Evolutionary conservation across 768 basidiomycete genomes (phyloP).

Genomic region (Cyathus striatus): DNA sequence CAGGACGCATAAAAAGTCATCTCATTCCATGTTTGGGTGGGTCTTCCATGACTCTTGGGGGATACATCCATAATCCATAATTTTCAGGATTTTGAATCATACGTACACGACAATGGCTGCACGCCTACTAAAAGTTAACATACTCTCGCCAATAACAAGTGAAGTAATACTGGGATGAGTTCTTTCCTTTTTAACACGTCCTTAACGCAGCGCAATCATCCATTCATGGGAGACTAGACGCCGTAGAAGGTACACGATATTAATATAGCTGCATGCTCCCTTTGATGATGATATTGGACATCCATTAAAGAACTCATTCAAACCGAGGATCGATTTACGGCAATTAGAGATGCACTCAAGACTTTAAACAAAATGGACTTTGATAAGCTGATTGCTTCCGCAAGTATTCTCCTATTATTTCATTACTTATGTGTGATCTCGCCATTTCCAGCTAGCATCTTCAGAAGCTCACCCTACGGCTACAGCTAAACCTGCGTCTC

Average conservation of each 20-base stretch:
- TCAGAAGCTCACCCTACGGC: conserved; percentile 52
- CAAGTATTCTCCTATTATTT: conserved; percentile 18
- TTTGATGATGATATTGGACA: conserved; percentile 6
- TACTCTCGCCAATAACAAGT: conserved; percentile 82
- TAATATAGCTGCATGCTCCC: not conserved
- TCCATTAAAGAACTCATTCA: conserved; percentile 60
- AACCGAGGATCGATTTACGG: conserved; percentile 67
- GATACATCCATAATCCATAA: not conserved
- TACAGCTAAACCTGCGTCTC: conserved; percentile 58
- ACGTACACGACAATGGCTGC: conserved; percentile 90
- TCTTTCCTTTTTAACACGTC: conserved; percentile 6
- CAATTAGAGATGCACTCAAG: conserved; percentile 65
- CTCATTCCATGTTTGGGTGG: conserved; percentile 79
- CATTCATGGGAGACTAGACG: conserved; percentile 81
- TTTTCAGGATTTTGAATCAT: conserved; percentile 63
- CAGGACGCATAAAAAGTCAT: conserved; percentile 56
- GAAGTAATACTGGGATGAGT: no score
- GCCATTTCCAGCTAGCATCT: conserved; percentile 50
- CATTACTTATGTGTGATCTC: not conserved
- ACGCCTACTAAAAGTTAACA: conserved; percentile 71
- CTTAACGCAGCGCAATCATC: conserved; percentile 42
- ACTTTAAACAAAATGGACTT: conserved; percentile 77
- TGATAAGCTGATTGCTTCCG: conserved; percentile 78
- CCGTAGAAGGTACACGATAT: conserved; percentile 61
- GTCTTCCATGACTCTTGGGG: conserved; percentile 4